phyloP scores from a whole-genome alignment of 805 yeast genomes.

The Candida andamanensis region DNA sequence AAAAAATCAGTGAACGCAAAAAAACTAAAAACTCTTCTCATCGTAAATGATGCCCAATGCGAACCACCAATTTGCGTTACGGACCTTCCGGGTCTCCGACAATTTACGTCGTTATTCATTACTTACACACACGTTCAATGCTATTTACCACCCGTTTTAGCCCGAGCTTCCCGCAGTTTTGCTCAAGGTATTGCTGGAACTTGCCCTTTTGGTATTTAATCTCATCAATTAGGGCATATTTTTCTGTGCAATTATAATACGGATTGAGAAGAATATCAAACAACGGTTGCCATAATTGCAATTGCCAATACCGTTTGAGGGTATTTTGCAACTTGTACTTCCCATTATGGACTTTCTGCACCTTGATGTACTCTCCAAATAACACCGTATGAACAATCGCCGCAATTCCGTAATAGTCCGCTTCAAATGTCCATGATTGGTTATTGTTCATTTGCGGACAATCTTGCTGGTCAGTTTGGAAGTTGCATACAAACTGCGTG shows the following conservation, averaged over 20 bases:
- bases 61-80: too few relatives aligned
- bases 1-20: background rate
- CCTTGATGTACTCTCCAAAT: conserved; percentile 61
- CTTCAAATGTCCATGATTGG: conserved; percentile 69
- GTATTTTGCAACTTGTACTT: conserved; percentile 35
- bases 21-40: too few relatives aligned
- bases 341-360: conserved; percentile 21
- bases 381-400: conserved; percentile 66
- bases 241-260: conserved; percentile 16
- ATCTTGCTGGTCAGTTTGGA: conserved; percentile 63
- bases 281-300: conserved; percentile 61
- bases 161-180: conserved; percentile 5
- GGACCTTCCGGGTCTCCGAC: too few relatives aligned
- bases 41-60: too few relatives aligned
- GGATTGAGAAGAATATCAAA: conserved; percentile 66
- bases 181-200: conserved; percentile 40
- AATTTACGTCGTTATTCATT: too few relatives aligned
- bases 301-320: conserved; percentile 74
- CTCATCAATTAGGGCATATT: conserved; percentile 38
- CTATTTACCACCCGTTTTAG: conserved; percentile 9
- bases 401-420: conserved; percentile 82
- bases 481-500: conserved; percentile 52
- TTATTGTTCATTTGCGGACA: conserved; percentile 63
- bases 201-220: conserved; percentile 27
- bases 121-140: conserved; percentile 10